Evolutionary conservation across 768 basidiomycete species (phyloP).

Genomic region (Boletus tomentosulus): DNA sequence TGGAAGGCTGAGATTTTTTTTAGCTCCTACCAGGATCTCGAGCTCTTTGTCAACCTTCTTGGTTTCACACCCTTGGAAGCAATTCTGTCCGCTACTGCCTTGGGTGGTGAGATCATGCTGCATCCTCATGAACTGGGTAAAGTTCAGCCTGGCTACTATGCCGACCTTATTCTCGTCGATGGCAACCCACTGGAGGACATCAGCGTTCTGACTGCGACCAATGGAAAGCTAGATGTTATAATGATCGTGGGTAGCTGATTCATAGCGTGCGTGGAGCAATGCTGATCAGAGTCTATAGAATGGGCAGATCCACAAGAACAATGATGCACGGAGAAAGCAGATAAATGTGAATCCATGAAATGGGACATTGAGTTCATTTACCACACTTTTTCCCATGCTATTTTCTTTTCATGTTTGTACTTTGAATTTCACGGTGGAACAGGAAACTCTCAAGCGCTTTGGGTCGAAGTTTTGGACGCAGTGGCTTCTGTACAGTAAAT

Average conservation of each 20-base stretch:
- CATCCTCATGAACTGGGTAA: constrained; percentile 36
- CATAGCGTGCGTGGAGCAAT: not conserved
- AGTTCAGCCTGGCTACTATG: constrained; percentile 35
- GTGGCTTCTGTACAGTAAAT: not conserved
- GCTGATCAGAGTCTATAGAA: constrained; percentile 15
- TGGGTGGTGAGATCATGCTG: constrained; percentile 36
- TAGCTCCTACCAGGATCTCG: constrained; percentile 35
- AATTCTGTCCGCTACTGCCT: constrained; percentile 32
- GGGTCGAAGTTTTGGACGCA: not conserved
- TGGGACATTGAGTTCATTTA: not conserved
- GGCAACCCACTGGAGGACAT: constrained; percentile 37
- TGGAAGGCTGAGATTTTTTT: constrained; percentile 1
- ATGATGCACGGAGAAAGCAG: not conserved
- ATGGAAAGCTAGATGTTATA: constrained; percentile 32
- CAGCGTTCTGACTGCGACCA: constrained; percentile 26
- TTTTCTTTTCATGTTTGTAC: not conserved
- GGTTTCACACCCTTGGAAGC: constrained; percentile 36
- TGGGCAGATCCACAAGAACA: constrained; percentile 23
- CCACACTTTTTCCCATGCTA: not conserved
- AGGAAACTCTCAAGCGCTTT: not conserved
- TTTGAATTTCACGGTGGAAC: not conserved
- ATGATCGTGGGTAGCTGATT: constrained; percentile 27
- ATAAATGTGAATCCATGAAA: not conserved
- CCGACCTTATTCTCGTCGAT: constrained; percentile 34
- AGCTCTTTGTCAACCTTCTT: constrained; percentile 34